Percentiles rank a stretch among this genome's conserved stretches.
phyloP scores from a whole-genome alignment of 495 filamentous ascomycete genomes.

The Neurospora intermedia region DNA sequence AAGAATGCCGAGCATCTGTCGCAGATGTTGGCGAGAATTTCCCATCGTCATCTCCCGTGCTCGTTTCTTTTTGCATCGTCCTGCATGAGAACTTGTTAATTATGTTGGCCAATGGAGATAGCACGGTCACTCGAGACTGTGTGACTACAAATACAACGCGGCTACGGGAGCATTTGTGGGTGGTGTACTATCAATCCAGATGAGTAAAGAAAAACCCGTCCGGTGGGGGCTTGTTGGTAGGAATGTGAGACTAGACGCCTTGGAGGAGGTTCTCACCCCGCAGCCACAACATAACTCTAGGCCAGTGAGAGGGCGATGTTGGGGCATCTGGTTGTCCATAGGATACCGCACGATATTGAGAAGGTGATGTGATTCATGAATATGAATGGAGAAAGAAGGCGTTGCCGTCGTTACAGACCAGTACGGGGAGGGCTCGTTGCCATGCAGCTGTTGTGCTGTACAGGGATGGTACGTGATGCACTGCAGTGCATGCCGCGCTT shows the following conservation, averaged over 20 bases:
- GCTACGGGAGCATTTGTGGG: not conserved
- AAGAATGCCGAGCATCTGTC: not conserved
- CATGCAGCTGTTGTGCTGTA: constrained; percentile 3
- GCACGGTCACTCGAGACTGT: not conserved
- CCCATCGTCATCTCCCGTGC: not conserved
- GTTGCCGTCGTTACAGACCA: not conserved
- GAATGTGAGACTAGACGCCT: not conserved
- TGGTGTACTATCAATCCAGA: not conserved
- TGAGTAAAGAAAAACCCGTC: not conserved
- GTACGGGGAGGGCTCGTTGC: not conserved
- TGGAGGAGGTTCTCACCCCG: not conserved
- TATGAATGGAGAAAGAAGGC: not conserved
- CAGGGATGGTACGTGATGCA: not conserved
- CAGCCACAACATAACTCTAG: not conserved
- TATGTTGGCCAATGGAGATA: not conserved
- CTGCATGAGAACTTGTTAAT: not conserved
- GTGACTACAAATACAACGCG: not conserved
- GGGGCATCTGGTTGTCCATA: not conserved
- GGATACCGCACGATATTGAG: not conserved
- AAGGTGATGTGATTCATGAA: not conserved
- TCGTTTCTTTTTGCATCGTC: not conserved
- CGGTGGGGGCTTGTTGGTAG: not conserved
- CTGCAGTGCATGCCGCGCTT: not conserved
- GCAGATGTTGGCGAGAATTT: not conserved
- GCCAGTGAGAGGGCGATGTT: not conserved